Evolutionary conservation across 2,329 filamentous ascomycete species (phyloP).

Genomic region (Fusarium sp.): DNA sequence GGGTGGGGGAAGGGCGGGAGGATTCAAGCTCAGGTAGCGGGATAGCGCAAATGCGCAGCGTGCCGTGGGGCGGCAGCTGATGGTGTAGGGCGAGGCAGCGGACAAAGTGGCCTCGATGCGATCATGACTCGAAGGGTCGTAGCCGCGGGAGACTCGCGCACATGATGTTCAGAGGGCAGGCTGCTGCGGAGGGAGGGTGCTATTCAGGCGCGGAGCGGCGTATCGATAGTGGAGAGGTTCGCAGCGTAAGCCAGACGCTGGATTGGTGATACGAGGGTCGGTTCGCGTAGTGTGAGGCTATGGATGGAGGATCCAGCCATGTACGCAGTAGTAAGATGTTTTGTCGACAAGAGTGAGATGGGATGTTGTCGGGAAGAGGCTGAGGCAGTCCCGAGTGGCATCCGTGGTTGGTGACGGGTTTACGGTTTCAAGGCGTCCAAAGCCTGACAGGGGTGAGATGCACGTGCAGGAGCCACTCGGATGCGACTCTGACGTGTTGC

Average conservation of each 20-base stretch:
- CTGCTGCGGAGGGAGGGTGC: conserved; percentile 5
- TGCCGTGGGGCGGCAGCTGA: conserved; percentile 35
- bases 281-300: conserved; percentile 7
- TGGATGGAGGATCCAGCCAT: conserved; percentile 11
- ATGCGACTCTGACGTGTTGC: conserved; percentile 22
- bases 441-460: conserved; percentile 29
- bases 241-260: conserved; percentile 20
- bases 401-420: conserved; percentile 36
- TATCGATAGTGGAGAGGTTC: conserved; percentile 31
- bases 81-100: conserved; percentile 31
- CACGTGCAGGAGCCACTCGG: conserved; percentile 36
- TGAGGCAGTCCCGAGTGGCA: conserved; percentile 29
- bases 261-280: conserved; percentile 14
- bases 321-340: conserved; percentile 9
- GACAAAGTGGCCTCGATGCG: conserved; percentile 38
- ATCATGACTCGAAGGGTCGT: conserved; percentile 44
- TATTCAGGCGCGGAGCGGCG: conserved; percentile 21
- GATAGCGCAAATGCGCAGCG: conserved; percentile 31
- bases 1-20: conserved; percentile 5
- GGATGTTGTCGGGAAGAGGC: conserved; percentile 27
- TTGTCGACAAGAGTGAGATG: background rate
- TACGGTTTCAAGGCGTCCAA: conserved; percentile 37
- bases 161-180: conserved; percentile 37
- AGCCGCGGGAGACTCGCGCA: conserved; percentile 36
- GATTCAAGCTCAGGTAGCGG: conserved; percentile 29